Evolutionary conservation across 2,329 filamentous ascomycete genomes (phyloP), one percentile per base, ranked within the genome.

Genomic region (Colletotrichum spaethianum): DNA sequence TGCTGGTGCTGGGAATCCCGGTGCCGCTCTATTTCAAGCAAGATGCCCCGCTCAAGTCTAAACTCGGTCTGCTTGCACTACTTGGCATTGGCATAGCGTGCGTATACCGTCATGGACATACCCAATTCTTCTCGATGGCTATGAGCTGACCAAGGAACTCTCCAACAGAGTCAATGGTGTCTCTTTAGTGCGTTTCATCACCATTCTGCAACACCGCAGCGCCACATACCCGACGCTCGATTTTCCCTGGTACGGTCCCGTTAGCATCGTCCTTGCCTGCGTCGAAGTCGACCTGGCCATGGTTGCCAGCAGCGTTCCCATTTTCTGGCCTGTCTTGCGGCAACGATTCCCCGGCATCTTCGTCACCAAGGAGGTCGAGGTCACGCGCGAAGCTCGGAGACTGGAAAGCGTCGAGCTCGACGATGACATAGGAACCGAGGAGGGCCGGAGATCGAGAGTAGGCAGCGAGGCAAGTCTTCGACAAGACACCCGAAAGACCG

Each of bases 291-390:
- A 73, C 26, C 46, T 71, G n/a, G 70, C 70, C 67, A 71, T 57
- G 61, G 84, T 84, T 7, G 80, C 79, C 1, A 88, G 87, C 72
- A 90, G 88, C 73, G 92, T 89, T 50, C 95, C 96, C 89, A 98
- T 97, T 66, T 93, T 92, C 72, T 94, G 89, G 2, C 96, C 96
- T 0, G 96, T 98, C 20, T n/a, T 73, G 36, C 46, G 48, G 4
- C 48, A 64, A 20, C 36, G 33, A 1, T 73, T 73, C 40, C 56
- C 56, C 2, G 70, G 67, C 14, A 73, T 73, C n/a, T 73, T 73
- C n/a, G 70, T 73, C 46, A 73, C 70, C 23, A 73, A 73, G 62
- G 70, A 73, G 14, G 20, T 73, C 2, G 50, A 71, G 48, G 62
- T 73, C 26, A 73, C 70, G 18, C 40, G 62, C 7, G 70, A 73